Evolutionary conservation across 352 stramenopile genomes (phyloP).

Genomic region (Elongisporangium anandrum): DNA sequence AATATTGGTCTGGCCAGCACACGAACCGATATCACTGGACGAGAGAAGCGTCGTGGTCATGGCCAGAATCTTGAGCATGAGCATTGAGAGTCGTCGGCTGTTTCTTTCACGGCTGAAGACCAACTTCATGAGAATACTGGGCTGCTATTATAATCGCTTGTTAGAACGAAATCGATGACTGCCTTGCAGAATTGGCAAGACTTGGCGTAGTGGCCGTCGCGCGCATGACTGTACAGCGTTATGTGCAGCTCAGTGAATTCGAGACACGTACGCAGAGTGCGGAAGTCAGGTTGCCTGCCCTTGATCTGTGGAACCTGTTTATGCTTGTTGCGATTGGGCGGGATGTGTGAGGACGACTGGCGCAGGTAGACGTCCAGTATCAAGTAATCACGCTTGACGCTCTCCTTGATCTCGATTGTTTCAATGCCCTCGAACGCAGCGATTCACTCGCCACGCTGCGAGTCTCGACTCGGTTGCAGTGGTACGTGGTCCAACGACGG

Average conservation of each 20-base stretch:
- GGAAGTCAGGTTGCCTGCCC: slow-evolving; percentile 15
- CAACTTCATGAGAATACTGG: slow-evolving; percentile 3
- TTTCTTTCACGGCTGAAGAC: slow-evolving; percentile 6
- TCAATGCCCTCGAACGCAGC: slow-evolving; percentile 38
- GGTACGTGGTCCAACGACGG: not conserved
- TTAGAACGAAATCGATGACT: slow-evolving; percentile 19
- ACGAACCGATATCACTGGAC: slow-evolving; percentile 8
- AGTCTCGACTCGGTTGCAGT: slow-evolving; percentile 20
- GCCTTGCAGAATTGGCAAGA: slow-evolving; percentile 19
- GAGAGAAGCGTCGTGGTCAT: slow-evolving; percentile 8
- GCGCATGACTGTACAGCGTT: slow-evolving; percentile 13
- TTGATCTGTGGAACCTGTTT: not conserved
- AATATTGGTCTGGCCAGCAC: slow-evolving; percentile 13
- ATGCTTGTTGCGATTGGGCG: slow-evolving; percentile 8
- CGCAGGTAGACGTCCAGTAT: slow-evolving; percentile 48
- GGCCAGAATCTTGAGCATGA: slow-evolving; percentile 10
- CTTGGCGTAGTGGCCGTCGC: slow-evolving; percentile 9
- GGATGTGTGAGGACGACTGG: slow-evolving; percentile 25
- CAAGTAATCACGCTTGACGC: slow-evolving; percentile 35
- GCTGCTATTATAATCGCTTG: slow-evolving; percentile 12
- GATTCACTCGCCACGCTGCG: slow-evolving; percentile 30
- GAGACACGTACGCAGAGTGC: slow-evolving; percentile 20
- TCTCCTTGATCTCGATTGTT: slow-evolving; percentile 35
- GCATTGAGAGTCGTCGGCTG: slow-evolving; percentile 10
- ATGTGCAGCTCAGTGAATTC: slow-evolving; percentile 17